Conservation (phyloP, 345 rosid genomes). For the Salix caprea region DNA sequence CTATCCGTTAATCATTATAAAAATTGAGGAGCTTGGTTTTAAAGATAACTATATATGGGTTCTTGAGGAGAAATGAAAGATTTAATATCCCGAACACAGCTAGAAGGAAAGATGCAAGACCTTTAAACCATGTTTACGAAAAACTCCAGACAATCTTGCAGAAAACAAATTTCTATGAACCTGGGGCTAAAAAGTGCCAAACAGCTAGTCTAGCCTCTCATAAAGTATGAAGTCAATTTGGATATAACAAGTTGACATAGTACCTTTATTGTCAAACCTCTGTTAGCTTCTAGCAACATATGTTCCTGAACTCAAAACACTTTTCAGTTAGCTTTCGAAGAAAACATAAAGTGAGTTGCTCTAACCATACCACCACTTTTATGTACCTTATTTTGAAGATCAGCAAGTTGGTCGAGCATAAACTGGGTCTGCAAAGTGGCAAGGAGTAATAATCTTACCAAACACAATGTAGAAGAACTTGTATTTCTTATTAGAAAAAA, state of each 20-base stretch:
- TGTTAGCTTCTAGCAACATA: conserved; percentile 73
- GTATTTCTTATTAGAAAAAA: neutral
- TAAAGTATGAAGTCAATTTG: neutral
- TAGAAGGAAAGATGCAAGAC: neutral
- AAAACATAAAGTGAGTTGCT: neutral
- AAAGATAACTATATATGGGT: neutral
- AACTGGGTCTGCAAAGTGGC: conserved; percentile 59
- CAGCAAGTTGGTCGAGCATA: conserved; percentile 91
- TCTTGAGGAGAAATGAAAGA: neutral
- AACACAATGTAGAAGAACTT: neutral
- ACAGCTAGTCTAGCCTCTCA: neutral
- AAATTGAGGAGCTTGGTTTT: neutral
- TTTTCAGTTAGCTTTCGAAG: neutral
- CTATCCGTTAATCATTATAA: neutral
- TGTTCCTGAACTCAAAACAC: conserved; percentile 51
- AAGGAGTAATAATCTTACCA: neutral
- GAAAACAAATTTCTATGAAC: neutral
- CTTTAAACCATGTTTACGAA: neutral
- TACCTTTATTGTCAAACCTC: conserved; percentile 83
- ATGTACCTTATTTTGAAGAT: conserved; percentile 80
- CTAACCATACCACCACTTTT: neutral
- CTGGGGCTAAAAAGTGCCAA: neutral
- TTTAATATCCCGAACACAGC: neutral
- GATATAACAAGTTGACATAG: neutral
- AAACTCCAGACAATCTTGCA: neutral